Percentiles rank a stretch among this genome's conserved stretches.
Evolutionary conservation across 441 rosid genomes (phyloP).

Genomic region (Hura crepitans): DNA sequence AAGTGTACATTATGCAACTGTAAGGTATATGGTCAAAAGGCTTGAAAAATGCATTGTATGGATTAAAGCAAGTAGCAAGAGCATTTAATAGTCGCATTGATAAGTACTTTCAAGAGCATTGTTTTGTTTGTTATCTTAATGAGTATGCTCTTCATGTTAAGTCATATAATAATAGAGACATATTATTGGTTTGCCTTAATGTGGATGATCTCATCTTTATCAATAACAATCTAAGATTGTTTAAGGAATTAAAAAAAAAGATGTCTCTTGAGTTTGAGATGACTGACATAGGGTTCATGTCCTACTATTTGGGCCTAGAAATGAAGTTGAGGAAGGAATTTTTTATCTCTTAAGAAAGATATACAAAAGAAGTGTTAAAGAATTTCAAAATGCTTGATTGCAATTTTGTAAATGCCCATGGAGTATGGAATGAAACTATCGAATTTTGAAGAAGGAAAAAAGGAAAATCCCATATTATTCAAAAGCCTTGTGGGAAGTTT

Average conservation of each 20-base stretch:
- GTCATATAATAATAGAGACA: neutral
- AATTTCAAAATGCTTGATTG: neutral
- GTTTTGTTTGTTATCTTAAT: neutral
- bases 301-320: neutral
- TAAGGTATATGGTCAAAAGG: no score
- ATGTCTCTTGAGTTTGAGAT: conserved; percentile 8
- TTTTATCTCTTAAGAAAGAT: neutral
- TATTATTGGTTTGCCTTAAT: neutral
- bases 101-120: neutral
- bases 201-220: conserved; percentile 11
- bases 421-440: no score
- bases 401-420: no score
- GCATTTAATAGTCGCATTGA: conserved; percentile 1
- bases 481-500: neutral
- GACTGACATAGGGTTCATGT: conserved; percentile 11
- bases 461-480: no score
- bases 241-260: neutral
- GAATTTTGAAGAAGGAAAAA: no score
- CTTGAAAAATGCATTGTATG: neutral
- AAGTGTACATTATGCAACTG: no score
- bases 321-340: neutral
- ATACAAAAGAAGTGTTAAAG: neutral
- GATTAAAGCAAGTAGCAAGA: neutral
- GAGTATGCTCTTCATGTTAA: conserved; percentile 4
- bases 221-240: neutral